Evolutionary conservation across 2,329 filamentous ascomycete genomes (phyloP), one percentile per base, ranked within the genome.

Genomic region (Aureobasidium musti): DNA sequence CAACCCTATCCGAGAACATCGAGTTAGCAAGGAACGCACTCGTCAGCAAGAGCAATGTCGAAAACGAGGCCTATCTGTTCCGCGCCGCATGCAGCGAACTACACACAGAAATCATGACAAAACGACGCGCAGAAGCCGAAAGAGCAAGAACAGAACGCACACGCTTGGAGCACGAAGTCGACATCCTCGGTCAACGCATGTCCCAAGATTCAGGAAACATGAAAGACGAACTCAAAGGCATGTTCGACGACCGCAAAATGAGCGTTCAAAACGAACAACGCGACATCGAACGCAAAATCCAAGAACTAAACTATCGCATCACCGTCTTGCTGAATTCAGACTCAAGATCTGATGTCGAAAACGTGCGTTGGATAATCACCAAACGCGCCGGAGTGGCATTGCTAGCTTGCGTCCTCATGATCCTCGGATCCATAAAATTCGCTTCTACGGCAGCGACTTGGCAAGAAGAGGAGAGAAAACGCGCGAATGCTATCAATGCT

Each of bases 201-300:
- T 91, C 88, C 39, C 93, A 97, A 77, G 93, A 98, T 75, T 83
- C 93, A 30, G 80, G 88, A 65, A 89, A 86, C 39, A 81, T 98
- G 67, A 95, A 91, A 72, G 94, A 99, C 75, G 91, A 93, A 65
- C 84, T 98, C n/a, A 92, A 93, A 76, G 94, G 92, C 67, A 90
- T 97, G 84, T 97, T 98, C 76, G 94, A 98, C 74, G 94, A 99
- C 76, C 87, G 96, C 50, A 95, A 94, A 76, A 96, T 98, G 91
- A 86, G 87, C 2, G 92, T 96, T 1, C 83, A 92, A 65, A 91
- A 94, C 77, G 91, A 97, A 77, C 92, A 97, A 78, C 89, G 92
- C 74, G 84, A 84, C 7, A 89, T 91, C 74, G 94, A 98, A 75
- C 91, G 90, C 60, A 89, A 89, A 84, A 93, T 97, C 69, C 93